Evolutionary conservation across 1,284 basidiomycete species (phyloP).

Genomic region (Pisolithus thermaeus): DNA sequence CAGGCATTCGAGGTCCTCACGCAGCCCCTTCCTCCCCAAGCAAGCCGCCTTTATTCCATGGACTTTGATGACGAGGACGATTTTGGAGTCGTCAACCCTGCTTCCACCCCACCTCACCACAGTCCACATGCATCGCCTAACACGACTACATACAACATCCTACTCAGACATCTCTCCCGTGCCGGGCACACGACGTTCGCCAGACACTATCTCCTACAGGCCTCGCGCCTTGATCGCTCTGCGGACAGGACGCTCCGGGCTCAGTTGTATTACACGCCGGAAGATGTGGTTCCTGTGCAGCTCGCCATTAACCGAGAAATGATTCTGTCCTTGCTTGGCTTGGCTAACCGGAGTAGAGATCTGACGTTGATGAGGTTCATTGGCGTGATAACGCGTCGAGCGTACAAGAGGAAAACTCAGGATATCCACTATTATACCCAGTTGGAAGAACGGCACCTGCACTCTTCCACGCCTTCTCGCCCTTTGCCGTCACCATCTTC

Average conservation of each 20-base stretch:
- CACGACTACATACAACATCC: conserved; percentile 56
- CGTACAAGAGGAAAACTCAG: conserved; percentile 40
- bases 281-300: conserved; percentile 41
- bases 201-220: conserved; percentile 66
- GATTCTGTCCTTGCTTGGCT: conserved; percentile 49
- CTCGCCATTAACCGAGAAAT: conserved; percentile 49
- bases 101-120: conserved; percentile 30
- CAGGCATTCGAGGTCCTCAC: conserved; percentile 73
- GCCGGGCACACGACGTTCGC: conserved; percentile 45
- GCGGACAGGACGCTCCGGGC: conserved; percentile 29
- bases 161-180: conserved; percentile 52
- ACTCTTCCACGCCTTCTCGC: neutral
- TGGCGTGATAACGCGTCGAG: conserved; percentile 35
- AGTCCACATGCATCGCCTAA: conserved; percentile 58
- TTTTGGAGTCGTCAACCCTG: conserved; percentile 40
- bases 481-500: conserved; percentile 8
- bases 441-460: conserved; percentile 21
- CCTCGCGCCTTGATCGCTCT: conserved; percentile 43
- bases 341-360: conserved; percentile 53
- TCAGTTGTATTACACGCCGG: conserved; percentile 19
- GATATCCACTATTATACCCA: conserved; percentile 40
- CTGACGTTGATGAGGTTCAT: conserved; percentile 55
- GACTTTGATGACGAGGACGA: conserved; percentile 67
- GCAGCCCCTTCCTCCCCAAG: conserved; percentile 50
- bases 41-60: conserved; percentile 39